Evolutionary conservation across 768 basidiomycete species (phyloP).

Genomic region (Asterophora lycoperdoides): DNA sequence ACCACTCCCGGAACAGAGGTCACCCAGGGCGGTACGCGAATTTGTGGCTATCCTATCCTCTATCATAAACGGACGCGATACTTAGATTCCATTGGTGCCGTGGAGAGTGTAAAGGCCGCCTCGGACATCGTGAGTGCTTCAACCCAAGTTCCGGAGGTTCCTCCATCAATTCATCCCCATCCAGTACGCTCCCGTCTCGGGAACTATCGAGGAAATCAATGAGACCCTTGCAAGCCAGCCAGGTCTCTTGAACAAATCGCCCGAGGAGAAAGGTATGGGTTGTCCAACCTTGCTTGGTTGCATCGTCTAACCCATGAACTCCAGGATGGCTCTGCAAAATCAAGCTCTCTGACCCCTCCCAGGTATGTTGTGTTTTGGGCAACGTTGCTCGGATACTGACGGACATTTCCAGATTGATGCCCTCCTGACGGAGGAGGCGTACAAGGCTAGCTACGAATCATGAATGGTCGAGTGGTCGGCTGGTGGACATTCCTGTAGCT

Average conservation of each 20-base stretch:
- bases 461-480: slow-evolving; percentile 11
- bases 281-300: not conserved
- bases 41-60: not conserved
- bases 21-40: slow-evolving; percentile 64
- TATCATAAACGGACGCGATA: not conserved
- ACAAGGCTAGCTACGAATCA: slow-evolving; percentile 43
- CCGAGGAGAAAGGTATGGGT: slow-evolving; percentile 69
- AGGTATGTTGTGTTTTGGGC: slow-evolving; percentile 44
- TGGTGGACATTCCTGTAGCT: not conserved
- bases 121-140: slow-evolving; percentile 72
- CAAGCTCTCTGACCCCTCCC: slow-evolving; percentile 66
- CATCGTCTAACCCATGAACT: not conserved
- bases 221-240: slow-evolving; percentile 61
- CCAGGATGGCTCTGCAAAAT: slow-evolving; percentile 97
- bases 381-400: not conserved
- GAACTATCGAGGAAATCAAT: slow-evolving; percentile 79
- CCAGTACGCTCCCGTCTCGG: slow-evolving; percentile 92
- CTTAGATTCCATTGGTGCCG: slow-evolving; percentile 80
- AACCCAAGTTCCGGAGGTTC: slow-evolving; percentile 1
- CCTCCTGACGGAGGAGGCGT: slow-evolving; percentile 74
- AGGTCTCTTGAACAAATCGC: slow-evolving; percentile 81
- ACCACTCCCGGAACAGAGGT: slow-evolving; percentile 61
- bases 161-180: slow-evolving; percentile 3
- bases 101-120: slow-evolving; percentile 95
- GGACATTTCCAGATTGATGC: slow-evolving; percentile 49